Evolutionary conservation across 1,284 basidiomycete species (phyloP).

Genomic region (Leccinum griseonigrum): DNA sequence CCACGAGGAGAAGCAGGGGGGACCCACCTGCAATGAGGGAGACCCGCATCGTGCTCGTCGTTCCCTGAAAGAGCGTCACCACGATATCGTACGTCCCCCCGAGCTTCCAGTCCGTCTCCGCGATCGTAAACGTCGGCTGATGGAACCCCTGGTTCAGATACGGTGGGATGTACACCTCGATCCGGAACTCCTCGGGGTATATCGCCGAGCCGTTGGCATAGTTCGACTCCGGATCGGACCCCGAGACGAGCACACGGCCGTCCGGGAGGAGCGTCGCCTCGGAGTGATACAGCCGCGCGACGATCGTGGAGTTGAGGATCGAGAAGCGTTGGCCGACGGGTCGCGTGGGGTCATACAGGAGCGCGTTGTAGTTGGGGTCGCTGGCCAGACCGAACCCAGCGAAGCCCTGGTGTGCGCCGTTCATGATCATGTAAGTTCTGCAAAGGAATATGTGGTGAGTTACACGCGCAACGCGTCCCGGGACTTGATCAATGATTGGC

Average conservation of each 20-base stretch:
- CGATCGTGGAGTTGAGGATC: slow-evolving; percentile 64
- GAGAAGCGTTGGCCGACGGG: slow-evolving; percentile 63
- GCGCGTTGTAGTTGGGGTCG: slow-evolving; percentile 60
- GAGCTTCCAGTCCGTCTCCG: slow-evolving; percentile 59
- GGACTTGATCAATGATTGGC: background rate
- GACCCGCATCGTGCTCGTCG: slow-evolving; percentile 49
- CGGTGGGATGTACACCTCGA: slow-evolving; percentile 75
- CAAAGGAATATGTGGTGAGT: slow-evolving; percentile 16
- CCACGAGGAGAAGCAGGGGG: rapidly evolving
- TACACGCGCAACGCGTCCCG: background rate
- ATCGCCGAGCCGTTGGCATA: slow-evolving; percentile 34
- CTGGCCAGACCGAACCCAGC: slow-evolving; percentile 71
- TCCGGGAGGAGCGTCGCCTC: slow-evolving; percentile 68
- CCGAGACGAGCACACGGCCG: slow-evolving; percentile 69
- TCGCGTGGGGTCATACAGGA: slow-evolving; percentile 66
- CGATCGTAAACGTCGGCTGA: slow-evolving; percentile 58
- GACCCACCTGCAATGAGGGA: slow-evolving; percentile 58
- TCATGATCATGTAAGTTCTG: slow-evolving; percentile 72
- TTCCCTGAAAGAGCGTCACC: slow-evolving; percentile 56
- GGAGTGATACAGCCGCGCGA: slow-evolving; percentile 82
- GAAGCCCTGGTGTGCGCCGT: slow-evolving; percentile 61
- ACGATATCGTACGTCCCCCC: slow-evolving; percentile 49
- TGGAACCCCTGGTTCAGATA: slow-evolving; percentile 60
- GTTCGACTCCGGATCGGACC: slow-evolving; percentile 65
- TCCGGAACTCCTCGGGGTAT: slow-evolving; percentile 68